A percentile compares a stretch with the other conserved stretches of the same genome.
Evolutionary conservation across 2,329 filamentous ascomycete species (phyloP).

Genomic region (Alternaria conjuncta): DNA sequence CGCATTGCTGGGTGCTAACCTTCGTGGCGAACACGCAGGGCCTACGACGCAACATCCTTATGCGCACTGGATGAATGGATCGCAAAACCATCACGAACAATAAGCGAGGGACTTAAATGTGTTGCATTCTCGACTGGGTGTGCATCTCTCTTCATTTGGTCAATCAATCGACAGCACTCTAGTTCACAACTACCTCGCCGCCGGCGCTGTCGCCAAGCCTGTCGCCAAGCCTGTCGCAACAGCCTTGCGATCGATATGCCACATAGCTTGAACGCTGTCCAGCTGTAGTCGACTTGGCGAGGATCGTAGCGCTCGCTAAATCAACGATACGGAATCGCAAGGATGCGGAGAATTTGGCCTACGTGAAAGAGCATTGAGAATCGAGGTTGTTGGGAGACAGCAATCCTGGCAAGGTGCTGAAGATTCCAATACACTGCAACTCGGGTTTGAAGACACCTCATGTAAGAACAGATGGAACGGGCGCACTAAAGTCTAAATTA

Average conservation of each 20-base stretch:
- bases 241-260: neutral
- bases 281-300: neutral
- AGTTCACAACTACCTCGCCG: neutral
- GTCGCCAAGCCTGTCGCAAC: neutral
- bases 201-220: neutral
- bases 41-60: constrained; percentile 22
- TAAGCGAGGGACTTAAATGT: neutral
- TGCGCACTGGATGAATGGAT: constrained; percentile 18
- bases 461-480: neutral
- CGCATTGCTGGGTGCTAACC: constrained; percentile 26
- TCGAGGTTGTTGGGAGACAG: too few relatives aligned
- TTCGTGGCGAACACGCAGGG: constrained; percentile 19
- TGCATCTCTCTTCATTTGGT: neutral
- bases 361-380: neutral
- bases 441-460: neutral
- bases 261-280: neutral
- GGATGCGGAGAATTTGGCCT: neutral
- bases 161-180: neutral
- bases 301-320: neutral
- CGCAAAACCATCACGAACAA: neutral
- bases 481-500: too few relatives aligned
- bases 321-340: neutral
- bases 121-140: neutral
- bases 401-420: neutral
- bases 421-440: neutral